Evolutionary conservation across 345 rosid genomes (phyloP).

Genomic region (Conringia planisiliqua): DNA sequence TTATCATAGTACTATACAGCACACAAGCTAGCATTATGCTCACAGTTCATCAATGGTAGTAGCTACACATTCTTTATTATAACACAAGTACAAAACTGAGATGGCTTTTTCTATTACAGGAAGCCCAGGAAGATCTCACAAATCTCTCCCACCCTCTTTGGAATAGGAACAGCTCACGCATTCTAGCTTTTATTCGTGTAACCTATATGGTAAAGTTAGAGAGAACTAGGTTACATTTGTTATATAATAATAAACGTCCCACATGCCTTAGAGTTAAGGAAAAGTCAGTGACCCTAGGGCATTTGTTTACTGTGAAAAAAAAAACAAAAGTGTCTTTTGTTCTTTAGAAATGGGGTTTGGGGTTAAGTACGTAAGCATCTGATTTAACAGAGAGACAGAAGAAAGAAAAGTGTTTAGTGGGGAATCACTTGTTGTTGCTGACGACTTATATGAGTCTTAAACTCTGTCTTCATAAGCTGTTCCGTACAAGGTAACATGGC

Average conservation of each 20-base stretch:
- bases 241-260: constrained; percentile 5
- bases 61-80: constrained; percentile 21
- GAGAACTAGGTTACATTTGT: constrained; percentile 27
- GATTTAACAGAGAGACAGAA: constrained; percentile 32
- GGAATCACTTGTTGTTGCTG: constrained; percentile 34
- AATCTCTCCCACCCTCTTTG: constrained; percentile 31
- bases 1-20: constrained; percentile 32
- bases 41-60: constrained; percentile 29
- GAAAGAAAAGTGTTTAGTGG: constrained; percentile 32
- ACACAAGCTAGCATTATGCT: constrained; percentile 31
- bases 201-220: constrained; percentile 16
- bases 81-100: constrained; percentile 6
- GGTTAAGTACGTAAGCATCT: constrained; percentile 37
- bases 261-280: constrained; percentile 31
- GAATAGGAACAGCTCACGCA: constrained; percentile 35
- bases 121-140: constrained; percentile 32
- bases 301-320: constrained; percentile 29
- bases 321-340: constrained; percentile 27
- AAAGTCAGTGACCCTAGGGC: constrained; percentile 36
- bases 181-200: constrained; percentile 12
- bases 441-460: constrained; percentile 21
- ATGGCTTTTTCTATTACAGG: constrained; percentile 28
- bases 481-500: constrained; percentile 31
- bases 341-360: constrained; percentile 24
- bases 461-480: constrained; percentile 28